Conservation (phyloP, 2,329 filamentous ascomycete genomes). For the Fusarium sp. region DNA sequence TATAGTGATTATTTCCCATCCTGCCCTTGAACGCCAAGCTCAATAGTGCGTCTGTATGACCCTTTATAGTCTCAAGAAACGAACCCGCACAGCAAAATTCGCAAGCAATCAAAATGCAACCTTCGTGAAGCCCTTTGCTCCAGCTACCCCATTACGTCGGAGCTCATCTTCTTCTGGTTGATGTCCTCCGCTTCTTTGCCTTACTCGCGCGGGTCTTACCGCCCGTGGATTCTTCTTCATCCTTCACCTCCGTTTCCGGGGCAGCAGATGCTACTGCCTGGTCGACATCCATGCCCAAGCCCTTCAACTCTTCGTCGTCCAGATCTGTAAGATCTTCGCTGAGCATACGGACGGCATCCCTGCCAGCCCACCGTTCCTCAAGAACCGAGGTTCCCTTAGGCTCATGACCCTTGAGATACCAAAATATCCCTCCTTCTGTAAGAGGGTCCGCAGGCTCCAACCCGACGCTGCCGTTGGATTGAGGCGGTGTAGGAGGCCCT, state of each 20-base stretch:
- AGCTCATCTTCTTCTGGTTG: conserved; percentile 52
- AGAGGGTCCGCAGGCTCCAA: conserved; percentile 66
- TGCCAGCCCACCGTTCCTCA: conserved; percentile 74
- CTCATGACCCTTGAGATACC: conserved; percentile 88
- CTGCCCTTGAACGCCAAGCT: conserved; percentile 47
- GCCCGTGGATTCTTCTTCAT: conserved; percentile 36
- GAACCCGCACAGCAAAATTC: conserved; percentile 13
- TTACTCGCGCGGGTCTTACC: conserved; percentile 49
- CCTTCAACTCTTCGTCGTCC: conserved; percentile 89
- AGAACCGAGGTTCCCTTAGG: conserved; percentile 83
- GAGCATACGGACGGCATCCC: conserved; percentile 74
- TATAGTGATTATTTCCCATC: conserved; percentile 31
- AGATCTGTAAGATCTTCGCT: conserved; percentile 93
- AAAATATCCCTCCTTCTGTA: conserved; percentile 82
- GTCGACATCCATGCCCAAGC: conserved; percentile 69
- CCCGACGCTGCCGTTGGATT: conserved; percentile 70
- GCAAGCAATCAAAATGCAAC: conserved; percentile 20
- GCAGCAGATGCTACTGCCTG: conserved; percentile 52
- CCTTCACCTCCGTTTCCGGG: conserved; percentile 45
- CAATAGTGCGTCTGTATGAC: conserved; percentile 38
- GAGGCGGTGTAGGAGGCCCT: conserved; percentile 74
- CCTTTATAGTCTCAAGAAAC: conserved; percentile 39
- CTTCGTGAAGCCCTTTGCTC: conserved; percentile 22
- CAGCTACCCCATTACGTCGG: conserved; percentile 1
- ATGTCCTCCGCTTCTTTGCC: conserved; percentile 53